Evolutionary conservation across 2,329 filamentous ascomycete species (phyloP), one percentile per base, ranked within the genome.

Genomic region (Paraphaeosphaeria minitans): DNA sequence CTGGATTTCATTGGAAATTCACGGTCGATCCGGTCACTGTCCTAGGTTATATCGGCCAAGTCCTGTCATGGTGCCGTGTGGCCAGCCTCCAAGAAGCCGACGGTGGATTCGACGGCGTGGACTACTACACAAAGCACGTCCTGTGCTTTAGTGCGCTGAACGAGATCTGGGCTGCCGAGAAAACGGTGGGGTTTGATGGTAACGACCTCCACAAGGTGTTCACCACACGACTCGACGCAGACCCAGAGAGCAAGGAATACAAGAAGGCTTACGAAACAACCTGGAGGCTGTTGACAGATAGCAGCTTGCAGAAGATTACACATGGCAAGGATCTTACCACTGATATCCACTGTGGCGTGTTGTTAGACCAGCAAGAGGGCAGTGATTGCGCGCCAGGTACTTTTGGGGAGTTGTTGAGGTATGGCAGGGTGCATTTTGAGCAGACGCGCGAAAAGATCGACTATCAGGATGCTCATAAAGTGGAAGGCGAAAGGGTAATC

Each of bases 41-140:
- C 0, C 55, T 78, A 29, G 78, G 79, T 14, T 81, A 81, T 49
- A 71, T 78, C 8, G 65, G 68, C 1, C 79, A 80, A 43, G 73
- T 79, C 31, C 59, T 79, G 4, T 70, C 72, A 13, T 82, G 78
- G 78, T 55, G 65, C 7, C 63, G 75, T 37, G 55, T 76, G 4
- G 64, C 66, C 19, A 69, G 66, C 67, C 63, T 77, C 6, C 64
- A 74, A 37, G 70, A 76, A 8, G 67, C 73, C 0, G 56, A 71
- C 4, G 69, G 66, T 5, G 70, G 70, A 3, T 75, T 76, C 53
- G 66, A 71, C 55, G 67, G 67, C n/a, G 64, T 65, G 10, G 66
- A 70, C 4, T 76, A 76, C 48, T 72, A 65, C 56, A 53, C 62
- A 21, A 69, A 68, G 14, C 67, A 73, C 16, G 62, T 75, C 8